Conservation (phyloP, 2,329 filamentous ascomycete genomes). For the Penicillium sp. region DNA sequence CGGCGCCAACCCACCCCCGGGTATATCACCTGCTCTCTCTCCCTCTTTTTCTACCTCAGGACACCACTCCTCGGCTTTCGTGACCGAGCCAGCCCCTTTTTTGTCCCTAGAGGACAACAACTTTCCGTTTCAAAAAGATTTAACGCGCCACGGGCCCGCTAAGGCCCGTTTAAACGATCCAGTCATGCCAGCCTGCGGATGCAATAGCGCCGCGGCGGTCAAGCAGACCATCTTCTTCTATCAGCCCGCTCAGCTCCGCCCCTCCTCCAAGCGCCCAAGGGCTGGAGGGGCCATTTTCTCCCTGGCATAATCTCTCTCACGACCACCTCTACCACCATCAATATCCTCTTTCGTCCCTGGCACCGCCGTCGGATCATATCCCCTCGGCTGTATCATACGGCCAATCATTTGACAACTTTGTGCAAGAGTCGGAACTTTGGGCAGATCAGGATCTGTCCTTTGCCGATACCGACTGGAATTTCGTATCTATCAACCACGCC, state of each 20-base stretch:
- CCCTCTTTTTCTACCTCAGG: constrained; percentile 21
- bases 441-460: constrained; percentile 20
- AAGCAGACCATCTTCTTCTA: constrained; percentile 17
- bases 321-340: constrained; percentile 10
- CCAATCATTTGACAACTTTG: constrained; percentile 19
- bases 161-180: constrained; percentile 26
- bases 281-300: constrained; percentile 11
- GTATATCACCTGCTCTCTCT: constrained; percentile 12
- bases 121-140: not conserved
- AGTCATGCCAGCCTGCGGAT: constrained; percentile 24
- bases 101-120: constrained; percentile 1
- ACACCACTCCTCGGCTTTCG: constrained; percentile 15
- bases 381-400: constrained; percentile 15
- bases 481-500: constrained; percentile 9
- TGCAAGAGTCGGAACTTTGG: constrained; percentile 22
- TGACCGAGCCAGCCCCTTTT: constrained; percentile 12
- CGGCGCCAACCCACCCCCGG: constrained; percentile 1
- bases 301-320: constrained; percentile 16
- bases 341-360: constrained; percentile 11
- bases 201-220: constrained; percentile 17
- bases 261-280: constrained; percentile 17
- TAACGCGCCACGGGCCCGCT: constrained; percentile 25
- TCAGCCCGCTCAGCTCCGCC: constrained; percentile 14
- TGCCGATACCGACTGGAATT: constrained; percentile 23
- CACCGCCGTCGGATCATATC: constrained; percentile 13